Evolutionary conservation across 371 early-diverging fungal species (phyloP).

Genomic region (Mucor piriformis): DNA sequence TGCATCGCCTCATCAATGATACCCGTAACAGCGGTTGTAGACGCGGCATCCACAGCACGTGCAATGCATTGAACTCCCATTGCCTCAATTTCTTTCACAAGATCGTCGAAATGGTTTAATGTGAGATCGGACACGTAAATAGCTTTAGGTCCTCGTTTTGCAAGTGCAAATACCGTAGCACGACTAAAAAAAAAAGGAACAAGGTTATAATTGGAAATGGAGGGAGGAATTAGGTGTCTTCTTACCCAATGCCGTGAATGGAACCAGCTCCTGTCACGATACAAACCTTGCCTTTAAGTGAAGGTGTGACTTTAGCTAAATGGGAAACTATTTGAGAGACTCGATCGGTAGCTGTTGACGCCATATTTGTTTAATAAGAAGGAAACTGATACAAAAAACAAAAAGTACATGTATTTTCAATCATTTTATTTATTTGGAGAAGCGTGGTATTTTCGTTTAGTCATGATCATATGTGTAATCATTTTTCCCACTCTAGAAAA

Average conservation of each 20-base stretch:
- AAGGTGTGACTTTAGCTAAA: slow-evolving; percentile 35
- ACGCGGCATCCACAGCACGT: slow-evolving; percentile 53
- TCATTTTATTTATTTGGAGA: neutral
- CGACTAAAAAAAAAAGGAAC: slow-evolving; percentile 24
- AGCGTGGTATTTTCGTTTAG: slow-evolving; percentile 23
- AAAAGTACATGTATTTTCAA: neutral
- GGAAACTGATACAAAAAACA: neutral
- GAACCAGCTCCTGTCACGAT: slow-evolving; percentile 61
- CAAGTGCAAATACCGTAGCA: slow-evolving; percentile 47
- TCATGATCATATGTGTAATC: slow-evolving; percentile 8
- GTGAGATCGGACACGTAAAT: slow-evolving; percentile 54
- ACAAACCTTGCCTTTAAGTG: slow-evolving; percentile 51
- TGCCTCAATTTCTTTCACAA: slow-evolving; percentile 42
- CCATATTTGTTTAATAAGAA: slow-evolving; percentile 12
- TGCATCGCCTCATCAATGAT: slow-evolving; percentile 46
- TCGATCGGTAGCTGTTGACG: slow-evolving; percentile 37
- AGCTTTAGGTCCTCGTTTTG: slow-evolving; percentile 50
- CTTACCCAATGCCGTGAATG: slow-evolving; percentile 53
- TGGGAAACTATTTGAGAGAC: slow-evolving; percentile 45
- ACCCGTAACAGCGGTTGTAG: slow-evolving; percentile 33
- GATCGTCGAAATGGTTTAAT: slow-evolving; percentile 35
- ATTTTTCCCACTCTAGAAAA: no score
- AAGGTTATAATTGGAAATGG: neutral
- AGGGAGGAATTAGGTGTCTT: neutral
- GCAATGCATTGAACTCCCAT: slow-evolving; percentile 41